Evolutionary conservation across 169 alveolate species (phyloP), one percentile per base, ranked within the genome.

Genomic region (Plasmodium gaboni): DNA sequence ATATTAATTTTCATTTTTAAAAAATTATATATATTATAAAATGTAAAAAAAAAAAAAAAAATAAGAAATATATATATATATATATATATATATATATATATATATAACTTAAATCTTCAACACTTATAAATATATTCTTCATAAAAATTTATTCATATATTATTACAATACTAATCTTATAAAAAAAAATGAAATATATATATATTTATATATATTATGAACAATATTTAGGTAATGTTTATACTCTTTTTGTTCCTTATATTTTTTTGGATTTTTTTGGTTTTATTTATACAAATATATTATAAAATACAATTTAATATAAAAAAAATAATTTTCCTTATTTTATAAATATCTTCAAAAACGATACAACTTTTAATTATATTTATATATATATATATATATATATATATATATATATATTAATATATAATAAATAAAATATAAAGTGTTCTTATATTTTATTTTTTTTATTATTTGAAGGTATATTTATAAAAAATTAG

Each of bases 1-100:
- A n/a, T 65, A 42, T 78, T 78, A 78, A 78, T 69, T 59, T 78
- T 78, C 89, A 78, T 64, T 78, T 78, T 78, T 42, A 50, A 78
- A 78, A 78, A 78, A 69, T 59, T 64, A 60, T 60, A 38, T 38
- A 38, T 38, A 38, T 38, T 5, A 38, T 38, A 78, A 19, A 59
- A 32, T 78, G 65, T 48, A 70, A 22, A 22, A 64, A n/a, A 72
- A 59, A 78, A 55, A 59, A 65, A 53, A 59, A 57, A 59, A 65
- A 53, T 42, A 57, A 19, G 53, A 12, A 32, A 67, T 68, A 68
- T 24, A 68, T 68, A 38, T 60, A 67, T 67, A 28, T 15, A 68
- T 38, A 48, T 71, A 71, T 48, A 71, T 71, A 55, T 53, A 24
- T 24, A 24, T 57, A 15, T 7, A 13, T 55, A 44, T 70, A 19